A percentile compares a stretch with the other conserved stretches of the same genome.
Conservation (phyloP, 1,139 yeast species). For the Taphrina confusa region DNA sequence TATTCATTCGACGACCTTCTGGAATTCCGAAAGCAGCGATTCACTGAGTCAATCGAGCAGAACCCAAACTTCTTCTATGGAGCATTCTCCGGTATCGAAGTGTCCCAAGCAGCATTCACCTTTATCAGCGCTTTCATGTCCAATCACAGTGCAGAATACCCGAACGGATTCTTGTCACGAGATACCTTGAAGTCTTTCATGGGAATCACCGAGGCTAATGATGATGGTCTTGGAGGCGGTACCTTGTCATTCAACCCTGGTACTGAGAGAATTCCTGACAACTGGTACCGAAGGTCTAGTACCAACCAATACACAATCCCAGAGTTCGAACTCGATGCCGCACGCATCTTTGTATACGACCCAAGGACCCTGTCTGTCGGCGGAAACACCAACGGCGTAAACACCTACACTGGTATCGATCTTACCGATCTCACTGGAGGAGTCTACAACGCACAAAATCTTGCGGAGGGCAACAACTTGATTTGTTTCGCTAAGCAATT, state of each 20-base stretch:
- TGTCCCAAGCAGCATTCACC: conserved; percentile 31
- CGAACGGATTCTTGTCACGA: conserved; percentile 32
- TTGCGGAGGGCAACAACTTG: conserved; percentile 20
- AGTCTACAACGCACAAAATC: not conserved
- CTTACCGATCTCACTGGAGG: conserved; percentile 14
- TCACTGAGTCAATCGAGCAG: conserved; percentile 20
- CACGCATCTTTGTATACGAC: conserved; percentile 1
- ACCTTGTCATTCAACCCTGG: conserved; percentile 17
- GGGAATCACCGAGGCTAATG: conserved; percentile 19
- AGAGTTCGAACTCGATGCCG: conserved; percentile 9
- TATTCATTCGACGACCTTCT: conserved; percentile 25
- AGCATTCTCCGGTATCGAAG: conserved; percentile 21
- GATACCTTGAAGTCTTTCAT: conserved; percentile 25
- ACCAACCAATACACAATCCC: conserved; percentile 14
- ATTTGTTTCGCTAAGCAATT: conserved; percentile 20
- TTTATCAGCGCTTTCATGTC: conserved; percentile 35
- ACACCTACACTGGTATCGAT: conserved; percentile 27
- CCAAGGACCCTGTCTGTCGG: conserved; percentile 18
- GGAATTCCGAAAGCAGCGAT: conserved; percentile 14
- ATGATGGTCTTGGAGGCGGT: conserved; percentile 7
- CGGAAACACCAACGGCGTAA: conserved; percentile 16
- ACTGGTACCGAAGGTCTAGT: conserved; percentile 30
- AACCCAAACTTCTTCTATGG: conserved; percentile 31
- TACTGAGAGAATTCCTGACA: conserved; percentile 29
- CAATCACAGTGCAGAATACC: conserved; percentile 34